A percentile compares a stretch with the other conserved stretches of the same genome.
Evolutionary conservation across 495 filamentous ascomycete genomes (phyloP).

Genomic region (Penicillium soppii): DNA sequence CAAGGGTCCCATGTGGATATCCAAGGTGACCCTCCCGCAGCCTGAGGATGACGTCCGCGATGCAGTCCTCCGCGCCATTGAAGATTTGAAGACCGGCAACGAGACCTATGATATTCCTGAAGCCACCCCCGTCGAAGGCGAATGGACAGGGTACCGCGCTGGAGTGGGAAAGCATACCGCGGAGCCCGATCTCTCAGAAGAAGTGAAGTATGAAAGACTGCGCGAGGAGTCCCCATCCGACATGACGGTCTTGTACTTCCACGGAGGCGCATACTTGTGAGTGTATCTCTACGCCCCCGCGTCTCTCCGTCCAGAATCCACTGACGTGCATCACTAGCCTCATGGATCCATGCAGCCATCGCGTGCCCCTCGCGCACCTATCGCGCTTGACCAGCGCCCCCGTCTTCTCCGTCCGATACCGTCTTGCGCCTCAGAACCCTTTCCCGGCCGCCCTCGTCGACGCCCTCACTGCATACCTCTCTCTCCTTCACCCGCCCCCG

Average conservation of each 20-base stretch:
- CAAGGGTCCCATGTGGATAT: constrained; percentile 81
- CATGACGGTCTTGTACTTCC: constrained; percentile 80
- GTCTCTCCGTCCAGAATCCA: not conserved
- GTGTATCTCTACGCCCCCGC: constrained; percentile 3
- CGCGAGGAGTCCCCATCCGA: constrained; percentile 65
- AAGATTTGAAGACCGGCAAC: constrained; percentile 53
- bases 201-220: constrained; percentile 68
- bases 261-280: constrained; percentile 81
- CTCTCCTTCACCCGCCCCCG: constrained; percentile 74
- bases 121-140: constrained; percentile 65
- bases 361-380: constrained; percentile 44
- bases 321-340: constrained; percentile 38
- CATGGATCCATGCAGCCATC: constrained; percentile 73
- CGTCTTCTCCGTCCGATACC: constrained; percentile 79
- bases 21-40: constrained; percentile 57
- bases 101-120: constrained; percentile 53
- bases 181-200: constrained; percentile 61
- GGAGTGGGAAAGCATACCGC: constrained; percentile 54
- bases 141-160: constrained; percentile 79
- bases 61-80: constrained; percentile 60
- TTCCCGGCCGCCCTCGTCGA: constrained; percentile 85
- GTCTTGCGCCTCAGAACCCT: constrained; percentile 78
- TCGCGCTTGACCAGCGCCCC: constrained; percentile 55
- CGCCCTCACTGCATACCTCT: constrained; percentile 78
- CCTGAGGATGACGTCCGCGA: constrained; percentile 59